Base-by-base conservation (phyloP, 169 alveolate genomes). In the Babesia bovis region DNA sequence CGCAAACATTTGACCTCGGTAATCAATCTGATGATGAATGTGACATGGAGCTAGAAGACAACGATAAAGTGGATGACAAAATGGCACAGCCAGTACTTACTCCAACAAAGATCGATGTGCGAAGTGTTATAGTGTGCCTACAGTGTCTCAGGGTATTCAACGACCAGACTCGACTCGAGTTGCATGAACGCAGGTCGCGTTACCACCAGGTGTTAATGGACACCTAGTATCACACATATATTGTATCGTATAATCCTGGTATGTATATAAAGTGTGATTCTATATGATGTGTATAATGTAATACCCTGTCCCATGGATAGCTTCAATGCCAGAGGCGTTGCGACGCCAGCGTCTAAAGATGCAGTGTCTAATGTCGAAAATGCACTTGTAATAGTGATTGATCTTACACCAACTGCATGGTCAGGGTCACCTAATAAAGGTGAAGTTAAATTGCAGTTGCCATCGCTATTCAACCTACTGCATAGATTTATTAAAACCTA, bases 131-230 rank as follows among this genome's bases (percentile, higher is more conserved):
- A 15, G 81, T 88, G 28, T 88, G 93, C 50, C 74, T 88, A 51
- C 63, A 84, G 38, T 88, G 93, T 50, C 68, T 88, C 36, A 50
- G 93, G 41, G 71, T 60, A 75, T 88, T 88, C 59, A 42, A 40
- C 35, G 79, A 59, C 25, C 57, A 53, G 26, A 70, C 70, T n/a
- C 70, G 70, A n/a, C 88, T 88, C 23, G 83, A 82, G 25, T 40
- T 56, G 21, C 93, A 88, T 52, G 83, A 84, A 35, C 61, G 74
- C 45, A 42, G 63, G 58, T 88, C 93, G 49, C 47, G 45, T 30
- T 70, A 81, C 65, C 93, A 88, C 67, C 79, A 66, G 65, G 76
- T 75, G 40, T 56, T 81, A 38, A 66, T 70, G 26, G 45, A 72
- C 47, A 15, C 40, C 41, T 52, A 15, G 56, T 5, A n/a, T 38